A percentile compares a stretch with the other conserved stretches of the same genome.
Conservation (phyloP, 2,329 filamentous ascomycete species). For the Sclerotiophoma versabilis region DNA sequence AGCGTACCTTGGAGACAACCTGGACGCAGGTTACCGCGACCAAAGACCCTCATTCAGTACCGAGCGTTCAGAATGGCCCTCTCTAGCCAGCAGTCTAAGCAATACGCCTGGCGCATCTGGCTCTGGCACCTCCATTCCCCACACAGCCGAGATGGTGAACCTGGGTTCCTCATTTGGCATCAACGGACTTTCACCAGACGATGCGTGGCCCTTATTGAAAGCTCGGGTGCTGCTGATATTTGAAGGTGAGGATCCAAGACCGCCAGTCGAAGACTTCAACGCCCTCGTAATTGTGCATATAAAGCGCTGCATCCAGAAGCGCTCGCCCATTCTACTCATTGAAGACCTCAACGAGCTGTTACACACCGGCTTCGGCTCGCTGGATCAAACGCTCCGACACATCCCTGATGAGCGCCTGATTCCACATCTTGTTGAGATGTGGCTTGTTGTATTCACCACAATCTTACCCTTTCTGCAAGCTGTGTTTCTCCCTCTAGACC, state of each 20-base stretch:
- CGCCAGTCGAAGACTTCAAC: slow-evolving; percentile 87
- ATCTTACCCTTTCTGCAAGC: slow-evolving; percentile 94
- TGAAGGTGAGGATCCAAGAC: slow-evolving; percentile 77
- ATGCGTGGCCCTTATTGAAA: slow-evolving; percentile 83
- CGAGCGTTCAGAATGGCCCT: slow-evolving; percentile 49
- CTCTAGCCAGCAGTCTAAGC: slow-evolving; percentile 30
- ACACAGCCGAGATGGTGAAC: slow-evolving; percentile 51
- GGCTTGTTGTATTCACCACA: slow-evolving; percentile 89
- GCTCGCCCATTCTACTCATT: slow-evolving; percentile 72
- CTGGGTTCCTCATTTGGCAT: slow-evolving; percentile 58
- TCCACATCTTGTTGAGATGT: slow-evolving; percentile 87
- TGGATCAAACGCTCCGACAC: slow-evolving; percentile 82
- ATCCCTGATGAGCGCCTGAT: slow-evolving; percentile 89
- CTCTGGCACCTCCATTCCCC: slow-evolving; percentile 38
- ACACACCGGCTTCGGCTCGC: slow-evolving; percentile 80
- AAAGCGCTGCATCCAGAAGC: slow-evolving; percentile 76
- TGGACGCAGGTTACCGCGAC: slow-evolving; percentile 45
- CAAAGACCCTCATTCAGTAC: slow-evolving; percentile 50
- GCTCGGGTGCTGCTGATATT: slow-evolving; percentile 79
- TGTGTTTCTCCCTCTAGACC: slow-evolving; percentile 89
- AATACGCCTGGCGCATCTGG: slow-evolving; percentile 32
- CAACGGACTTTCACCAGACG: slow-evolving; percentile 64
- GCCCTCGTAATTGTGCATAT: slow-evolving; percentile 80
- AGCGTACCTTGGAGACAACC: slow-evolving; percentile 41
- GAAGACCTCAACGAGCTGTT: slow-evolving; percentile 80